phyloP scores from a whole-genome alignment of 2,329 filamentous ascomycete genomes.

The Pyricularia grisea region DNA sequence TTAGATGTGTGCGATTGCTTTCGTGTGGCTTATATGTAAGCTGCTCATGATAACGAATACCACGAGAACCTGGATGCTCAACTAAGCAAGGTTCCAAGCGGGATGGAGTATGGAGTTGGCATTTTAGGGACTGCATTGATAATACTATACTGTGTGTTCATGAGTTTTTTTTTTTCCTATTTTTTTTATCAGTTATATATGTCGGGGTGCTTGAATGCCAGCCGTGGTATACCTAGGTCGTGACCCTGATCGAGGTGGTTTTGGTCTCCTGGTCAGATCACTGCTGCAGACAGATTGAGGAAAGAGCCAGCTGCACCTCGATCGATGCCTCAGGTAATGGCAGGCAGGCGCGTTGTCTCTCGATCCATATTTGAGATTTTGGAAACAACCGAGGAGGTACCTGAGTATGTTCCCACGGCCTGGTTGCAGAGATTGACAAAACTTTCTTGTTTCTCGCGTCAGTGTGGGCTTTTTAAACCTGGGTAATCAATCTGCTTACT shows the following conservation, averaged over 20 bases:
- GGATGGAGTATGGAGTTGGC: not conserved
- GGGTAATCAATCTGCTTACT: not conserved
- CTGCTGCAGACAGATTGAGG: not conserved
- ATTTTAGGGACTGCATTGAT: not conserved
- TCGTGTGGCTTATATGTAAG: not conserved
- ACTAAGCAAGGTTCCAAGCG: not conserved
- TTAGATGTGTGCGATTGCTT: not conserved
- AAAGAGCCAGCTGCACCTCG: not conserved
- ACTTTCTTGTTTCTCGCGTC: not conserved
- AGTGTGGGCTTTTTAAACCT: not conserved
- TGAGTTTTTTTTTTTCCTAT: not conserved
- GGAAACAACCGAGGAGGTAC: not conserved
- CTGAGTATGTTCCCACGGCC: not conserved
- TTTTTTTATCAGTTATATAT: not conserved
- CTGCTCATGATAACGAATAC: conserved; percentile 1
- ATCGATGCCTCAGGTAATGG: not conserved
- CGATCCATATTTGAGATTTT: not conserved
- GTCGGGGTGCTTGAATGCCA: not conserved
- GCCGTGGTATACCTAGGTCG: not conserved
- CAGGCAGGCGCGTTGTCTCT: not conserved
- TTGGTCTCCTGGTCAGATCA: too few species aligned
- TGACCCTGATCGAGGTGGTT: too few species aligned
- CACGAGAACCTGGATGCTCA: not conserved
- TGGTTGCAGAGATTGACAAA: not conserved
- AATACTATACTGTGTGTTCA: not conserved